Percentiles rank a stretch among this genome's conserved stretches.
Conservation (phyloP, 257 asterid genomes). For the Pogostemon cablin region DNA sequence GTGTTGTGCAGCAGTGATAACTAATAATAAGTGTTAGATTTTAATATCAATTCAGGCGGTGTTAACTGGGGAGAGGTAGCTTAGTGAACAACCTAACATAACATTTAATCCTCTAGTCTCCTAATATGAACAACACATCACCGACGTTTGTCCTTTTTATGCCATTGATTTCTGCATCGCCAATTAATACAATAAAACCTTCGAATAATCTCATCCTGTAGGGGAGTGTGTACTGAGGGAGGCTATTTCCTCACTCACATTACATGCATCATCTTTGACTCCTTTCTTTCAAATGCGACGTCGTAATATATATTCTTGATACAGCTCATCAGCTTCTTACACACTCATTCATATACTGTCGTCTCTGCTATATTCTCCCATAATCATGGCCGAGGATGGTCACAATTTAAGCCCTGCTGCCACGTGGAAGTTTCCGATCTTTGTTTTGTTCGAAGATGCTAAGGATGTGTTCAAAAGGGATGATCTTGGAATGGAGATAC, state of each 20-base stretch:
- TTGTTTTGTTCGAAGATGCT: conserved; percentile 66
- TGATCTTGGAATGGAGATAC: conserved; percentile 73
- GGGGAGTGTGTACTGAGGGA: conserved; percentile 36
- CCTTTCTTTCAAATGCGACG: no score
- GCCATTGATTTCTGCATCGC: no score
- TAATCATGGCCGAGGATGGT: conserved; percentile 53
- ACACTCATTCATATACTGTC: background rate
- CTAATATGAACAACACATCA: no score
- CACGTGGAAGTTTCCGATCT: conserved; percentile 63
- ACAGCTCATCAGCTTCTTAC: no score
- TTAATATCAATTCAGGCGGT: background rate
- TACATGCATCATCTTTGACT: no score
- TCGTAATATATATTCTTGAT: no score
- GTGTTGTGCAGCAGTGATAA: no score
- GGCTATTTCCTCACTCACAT: conserved; percentile 10
- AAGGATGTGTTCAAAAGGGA: conserved; percentile 74
- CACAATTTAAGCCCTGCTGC: conserved; percentile 23
- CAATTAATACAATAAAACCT: background rate
- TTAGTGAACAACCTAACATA: no score
- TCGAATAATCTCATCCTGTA: background rate
- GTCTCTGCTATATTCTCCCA: background rate
- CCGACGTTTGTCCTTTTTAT: no score
- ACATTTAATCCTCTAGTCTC: no score
- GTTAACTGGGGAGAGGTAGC: conserved; percentile 16
- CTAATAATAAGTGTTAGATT: background rate